Percentiles rank a stretch among this genome's conserved stretches.
Evolutionary conservation across 1,139 yeast genomes (phyloP).

Genomic region (Hanseniaspora gamundiae): DNA sequence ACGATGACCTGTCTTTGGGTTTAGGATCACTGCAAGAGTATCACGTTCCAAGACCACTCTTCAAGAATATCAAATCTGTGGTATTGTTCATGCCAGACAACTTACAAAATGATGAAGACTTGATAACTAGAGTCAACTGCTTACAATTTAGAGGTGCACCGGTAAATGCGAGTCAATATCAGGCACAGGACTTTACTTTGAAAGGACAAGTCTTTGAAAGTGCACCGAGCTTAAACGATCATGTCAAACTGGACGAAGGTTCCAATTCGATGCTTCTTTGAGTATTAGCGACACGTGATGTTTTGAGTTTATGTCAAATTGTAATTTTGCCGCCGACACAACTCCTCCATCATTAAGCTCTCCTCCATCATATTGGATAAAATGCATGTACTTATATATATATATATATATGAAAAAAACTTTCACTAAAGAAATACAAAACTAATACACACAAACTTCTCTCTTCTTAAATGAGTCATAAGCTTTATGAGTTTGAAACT

Average conservation of each 20-base stretch:
- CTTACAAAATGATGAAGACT: constrained; percentile 46
- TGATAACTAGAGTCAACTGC: constrained; percentile 47
- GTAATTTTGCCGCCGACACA: too few species aligned
- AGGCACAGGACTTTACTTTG: constrained; percentile 43
- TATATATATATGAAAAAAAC: too few species aligned
- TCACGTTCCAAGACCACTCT: constrained; percentile 52
- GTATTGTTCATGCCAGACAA: constrained; percentile 58
- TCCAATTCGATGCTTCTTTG: neutral
- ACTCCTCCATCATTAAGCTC: too few species aligned
- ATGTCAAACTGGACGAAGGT: constrained; percentile 34
- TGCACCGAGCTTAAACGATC: constrained; percentile 89
- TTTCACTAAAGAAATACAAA: too few species aligned
- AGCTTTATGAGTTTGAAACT: constrained; percentile 1
- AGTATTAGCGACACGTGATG: too few species aligned
- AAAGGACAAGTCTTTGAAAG: constrained; percentile 71
- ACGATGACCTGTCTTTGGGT: constrained; percentile 42
- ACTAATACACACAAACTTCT: too few species aligned
- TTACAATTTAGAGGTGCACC: constrained; percentile 78
- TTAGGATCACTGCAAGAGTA: constrained; percentile 84
- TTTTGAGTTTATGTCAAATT: too few species aligned
- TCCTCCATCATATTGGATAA: too few species aligned
- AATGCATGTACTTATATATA: too few species aligned
- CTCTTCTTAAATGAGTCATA: neutral
- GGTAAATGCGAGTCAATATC: constrained; percentile 29
- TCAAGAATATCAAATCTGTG: constrained; percentile 58